phyloP scores from a whole-genome alignment of 148 eudicot genomes.

The Fagopyrum homotropicum region DNA sequence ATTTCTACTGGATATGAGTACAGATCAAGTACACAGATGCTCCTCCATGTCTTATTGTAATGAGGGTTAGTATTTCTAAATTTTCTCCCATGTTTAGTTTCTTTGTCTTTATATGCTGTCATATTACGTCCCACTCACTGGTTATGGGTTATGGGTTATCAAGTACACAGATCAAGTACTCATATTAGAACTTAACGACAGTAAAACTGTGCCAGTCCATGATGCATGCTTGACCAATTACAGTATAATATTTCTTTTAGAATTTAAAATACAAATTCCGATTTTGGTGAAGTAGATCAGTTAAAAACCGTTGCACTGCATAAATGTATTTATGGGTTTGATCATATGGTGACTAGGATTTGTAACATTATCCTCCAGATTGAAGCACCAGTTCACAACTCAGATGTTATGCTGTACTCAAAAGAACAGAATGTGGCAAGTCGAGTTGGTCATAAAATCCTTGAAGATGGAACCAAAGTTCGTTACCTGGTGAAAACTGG shows the following conservation, averaged over 20 bases:
- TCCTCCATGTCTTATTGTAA: slow-evolving; percentile 49
- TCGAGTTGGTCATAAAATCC: slow-evolving; percentile 80
- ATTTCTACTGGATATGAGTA: slow-evolving; percentile 14
- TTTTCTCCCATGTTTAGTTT: not conserved
- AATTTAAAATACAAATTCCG: not conserved
- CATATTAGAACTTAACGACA: not conserved
- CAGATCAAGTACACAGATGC: slow-evolving; percentile 54
- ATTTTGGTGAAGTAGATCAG: not conserved
- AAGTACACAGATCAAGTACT: too few species aligned
- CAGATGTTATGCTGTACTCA: slow-evolving; percentile 93
- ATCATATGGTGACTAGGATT: not conserved
- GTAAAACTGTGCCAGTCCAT: not conserved
- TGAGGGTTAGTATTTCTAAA: slow-evolving; percentile 49
- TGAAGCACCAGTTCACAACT: slow-evolving; percentile 90
- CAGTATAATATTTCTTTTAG: not conserved
- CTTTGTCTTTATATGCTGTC: not conserved
- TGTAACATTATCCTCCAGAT: slow-evolving; percentile 34
- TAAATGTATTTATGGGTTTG: not conserved
- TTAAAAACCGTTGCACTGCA: not conserved
- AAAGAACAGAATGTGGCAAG: slow-evolving; percentile 75
- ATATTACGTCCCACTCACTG: not conserved
- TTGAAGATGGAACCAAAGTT: slow-evolving; percentile 79
- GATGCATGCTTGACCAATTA: not conserved
- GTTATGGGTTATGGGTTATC: not conserved
- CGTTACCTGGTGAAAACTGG: slow-evolving; percentile 96